phyloP scores from a whole-genome alignment of 2,329 filamentous ascomycete genomes.

The Pseudogymnoascus sp. region DNA sequence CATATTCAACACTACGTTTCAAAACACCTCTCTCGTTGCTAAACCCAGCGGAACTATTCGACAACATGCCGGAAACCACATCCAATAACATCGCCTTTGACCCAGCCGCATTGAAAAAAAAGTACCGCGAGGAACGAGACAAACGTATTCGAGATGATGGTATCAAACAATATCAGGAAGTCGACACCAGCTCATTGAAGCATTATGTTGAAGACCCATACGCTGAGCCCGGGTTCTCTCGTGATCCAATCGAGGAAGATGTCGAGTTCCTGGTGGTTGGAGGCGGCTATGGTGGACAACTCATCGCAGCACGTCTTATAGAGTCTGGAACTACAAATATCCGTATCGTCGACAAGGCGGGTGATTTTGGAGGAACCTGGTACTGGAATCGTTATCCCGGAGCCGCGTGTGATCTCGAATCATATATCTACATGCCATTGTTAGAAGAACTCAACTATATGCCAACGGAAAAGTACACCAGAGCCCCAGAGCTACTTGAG shows the following conservation, averaged over 20 bases:
- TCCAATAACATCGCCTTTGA: not conserved
- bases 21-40: not conserved
- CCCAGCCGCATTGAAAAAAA: not conserved
- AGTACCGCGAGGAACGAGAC: conserved; percentile 12
- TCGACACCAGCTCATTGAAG: conserved; percentile 6
- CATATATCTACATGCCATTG: conserved; percentile 51
- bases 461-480: conserved; percentile 31
- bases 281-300: conserved; percentile 2
- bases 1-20: not conserved
- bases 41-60: not conserved
- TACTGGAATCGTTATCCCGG: conserved; percentile 43
- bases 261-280: not conserved
- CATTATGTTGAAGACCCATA: conserved; percentile 15
- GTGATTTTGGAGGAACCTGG: conserved; percentile 41
- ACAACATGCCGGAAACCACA: not conserved
- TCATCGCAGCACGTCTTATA: conserved; percentile 13
- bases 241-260: not conserved
- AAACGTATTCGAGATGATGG: conserved; percentile 14
- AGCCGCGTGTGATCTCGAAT: conserved; percentile 48
- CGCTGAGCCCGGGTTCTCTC: conserved; percentile 5
- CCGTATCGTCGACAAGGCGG: conserved; percentile 37
- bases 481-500: conserved; percentile 10
- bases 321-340: conserved; percentile 27
- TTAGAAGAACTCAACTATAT: conserved; percentile 53
- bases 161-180: conserved; percentile 11